phyloP scores from a whole-genome alignment of 176 grass and related monocot genomes.

The Cenchrus fungigraminus region DNA sequence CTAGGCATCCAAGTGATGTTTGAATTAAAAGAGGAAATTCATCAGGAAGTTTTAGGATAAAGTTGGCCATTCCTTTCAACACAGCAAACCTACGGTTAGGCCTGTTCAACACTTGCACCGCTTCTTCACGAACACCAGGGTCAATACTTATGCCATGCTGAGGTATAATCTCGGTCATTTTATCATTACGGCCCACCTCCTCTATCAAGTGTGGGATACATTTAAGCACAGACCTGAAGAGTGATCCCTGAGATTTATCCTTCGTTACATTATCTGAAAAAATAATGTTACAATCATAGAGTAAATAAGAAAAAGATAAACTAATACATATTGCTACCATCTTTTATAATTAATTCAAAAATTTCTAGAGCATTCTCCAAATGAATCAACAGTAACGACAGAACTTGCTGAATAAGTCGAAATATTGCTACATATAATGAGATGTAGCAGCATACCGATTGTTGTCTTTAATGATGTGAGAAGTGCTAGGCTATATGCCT shows the following conservation, averaged over 20 bases:
- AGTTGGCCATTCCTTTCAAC: slow-evolving; percentile 96
- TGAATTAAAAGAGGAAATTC: slow-evolving; percentile 96
- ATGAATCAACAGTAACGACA: slow-evolving; percentile 30
- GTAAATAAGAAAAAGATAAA: slow-evolving; percentile 17
- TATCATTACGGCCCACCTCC: slow-evolving; percentile 87
- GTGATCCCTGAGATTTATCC: slow-evolving; percentile 93
- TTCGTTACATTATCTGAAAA: slow-evolving; percentile 86
- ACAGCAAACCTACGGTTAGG: slow-evolving; percentile 94
- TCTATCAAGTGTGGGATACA: slow-evolving; percentile 98
- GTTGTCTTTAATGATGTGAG: slow-evolving; percentile 89
- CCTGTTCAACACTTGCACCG: slow-evolving; percentile 91
- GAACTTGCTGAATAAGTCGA: slow-evolving; percentile 13
- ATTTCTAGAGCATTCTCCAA: slow-evolving; percentile 14
- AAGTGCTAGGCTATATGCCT: slow-evolving; percentile 88
- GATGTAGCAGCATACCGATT: slow-evolving; percentile 65
- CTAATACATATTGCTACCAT: background rate
- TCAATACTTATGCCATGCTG: slow-evolving; percentile 98
- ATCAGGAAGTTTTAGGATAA: slow-evolving; percentile 97
- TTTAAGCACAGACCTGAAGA: slow-evolving; percentile 96
- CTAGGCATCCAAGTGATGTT: slow-evolving; percentile 82
- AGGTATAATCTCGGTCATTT: slow-evolving; percentile 97
- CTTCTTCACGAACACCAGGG: slow-evolving; percentile 95
- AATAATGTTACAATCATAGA: slow-evolving; percentile 29
- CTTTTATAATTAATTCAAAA: slow-evolving; percentile 20
- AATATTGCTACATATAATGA: slow-evolving; percentile 20